phyloP scores from a whole-genome alignment of 148 eudicot species.

The Drosera capensis region DNA sequence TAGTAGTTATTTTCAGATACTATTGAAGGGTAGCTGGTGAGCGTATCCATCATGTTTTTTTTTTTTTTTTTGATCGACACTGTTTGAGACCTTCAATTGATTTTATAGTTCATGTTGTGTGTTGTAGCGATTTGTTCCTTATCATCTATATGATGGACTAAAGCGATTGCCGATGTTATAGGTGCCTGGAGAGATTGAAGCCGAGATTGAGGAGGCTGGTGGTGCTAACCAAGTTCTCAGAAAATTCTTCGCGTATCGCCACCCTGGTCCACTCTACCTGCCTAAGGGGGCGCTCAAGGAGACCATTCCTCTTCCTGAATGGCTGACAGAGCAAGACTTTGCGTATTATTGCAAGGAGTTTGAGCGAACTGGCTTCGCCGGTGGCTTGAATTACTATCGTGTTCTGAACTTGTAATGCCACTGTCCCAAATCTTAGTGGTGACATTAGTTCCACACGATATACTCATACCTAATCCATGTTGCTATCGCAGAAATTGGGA shows the following conservation, averaged over 20 bases:
- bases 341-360: conserved; percentile 33
- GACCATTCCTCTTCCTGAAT: conserved; percentile 27
- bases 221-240: conserved; percentile 25
- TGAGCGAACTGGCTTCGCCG: conserved; percentile 36
- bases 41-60: too few species aligned
- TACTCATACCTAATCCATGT: too few species aligned
- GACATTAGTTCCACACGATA: too few species aligned
- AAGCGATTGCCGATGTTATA: conserved; percentile 8
- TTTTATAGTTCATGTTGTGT: too few species aligned
- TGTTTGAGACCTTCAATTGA: too few species aligned
- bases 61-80: too few species aligned
- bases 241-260: conserved; percentile 20
- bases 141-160: background rate
- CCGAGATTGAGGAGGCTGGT: conserved; percentile 16
- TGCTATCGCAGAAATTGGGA: conserved; percentile 39
- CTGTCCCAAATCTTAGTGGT: too few species aligned
- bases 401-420: conserved; percentile 51
- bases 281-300: conserved; percentile 36
- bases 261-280: conserved; percentile 30
- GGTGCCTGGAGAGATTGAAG: conserved; percentile 38
- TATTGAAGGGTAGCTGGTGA: too few species aligned
- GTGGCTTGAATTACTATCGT: conserved; percentile 63
- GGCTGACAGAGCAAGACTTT: conserved; percentile 44
- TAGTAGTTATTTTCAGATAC: too few species aligned
- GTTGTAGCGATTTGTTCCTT: too few species aligned